Conservation (phyloP, 176 grass and related monocot species). For the Paspalum notatum region DNA sequence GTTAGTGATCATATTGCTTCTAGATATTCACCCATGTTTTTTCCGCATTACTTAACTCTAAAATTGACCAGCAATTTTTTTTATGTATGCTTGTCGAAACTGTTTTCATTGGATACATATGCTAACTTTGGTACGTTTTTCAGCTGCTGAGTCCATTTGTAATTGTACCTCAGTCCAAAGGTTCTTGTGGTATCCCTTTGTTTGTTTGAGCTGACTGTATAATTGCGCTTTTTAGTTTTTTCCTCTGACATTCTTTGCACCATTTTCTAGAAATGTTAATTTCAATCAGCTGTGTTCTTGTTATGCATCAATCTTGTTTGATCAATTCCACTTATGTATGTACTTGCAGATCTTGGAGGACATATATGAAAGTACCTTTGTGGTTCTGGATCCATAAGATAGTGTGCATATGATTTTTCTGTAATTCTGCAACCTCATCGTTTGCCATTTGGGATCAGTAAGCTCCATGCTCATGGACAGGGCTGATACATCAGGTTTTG, state of each 20-base stretch:
- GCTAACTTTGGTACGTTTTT: background rate
- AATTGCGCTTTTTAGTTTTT: background rate
- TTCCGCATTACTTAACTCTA: background rate
- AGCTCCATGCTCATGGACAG: constrained; percentile 71
- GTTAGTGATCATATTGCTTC: constrained; percentile 10
- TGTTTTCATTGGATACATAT: background rate
- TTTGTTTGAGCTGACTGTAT: constrained; percentile 2
- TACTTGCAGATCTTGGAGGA: constrained; percentile 39
- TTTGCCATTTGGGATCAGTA: constrained; percentile 31
- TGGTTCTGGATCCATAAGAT: constrained; percentile 15
- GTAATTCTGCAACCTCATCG: background rate
- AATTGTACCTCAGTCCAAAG: background rate
- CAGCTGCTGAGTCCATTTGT: background rate
- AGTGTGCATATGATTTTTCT: constrained; percentile 16
- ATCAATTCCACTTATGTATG: constrained; percentile 10
- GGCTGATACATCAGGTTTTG: constrained; percentile 90
- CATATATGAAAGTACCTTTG: constrained; percentile 25
- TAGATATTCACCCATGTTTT: background rate
- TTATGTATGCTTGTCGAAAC: constrained; percentile 5
- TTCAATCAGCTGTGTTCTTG: background rate
- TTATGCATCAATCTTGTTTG: constrained; percentile 1
- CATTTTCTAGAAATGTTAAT: background rate
- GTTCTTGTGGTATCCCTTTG: constrained; percentile 5
- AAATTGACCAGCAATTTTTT: background rate
- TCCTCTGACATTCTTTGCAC: background rate